Evolutionary conservation across 129 eudicot genomes (phyloP), one percentile per base, ranked within the genome.

Genomic region (Smallanthus sonchifolius): DNA sequence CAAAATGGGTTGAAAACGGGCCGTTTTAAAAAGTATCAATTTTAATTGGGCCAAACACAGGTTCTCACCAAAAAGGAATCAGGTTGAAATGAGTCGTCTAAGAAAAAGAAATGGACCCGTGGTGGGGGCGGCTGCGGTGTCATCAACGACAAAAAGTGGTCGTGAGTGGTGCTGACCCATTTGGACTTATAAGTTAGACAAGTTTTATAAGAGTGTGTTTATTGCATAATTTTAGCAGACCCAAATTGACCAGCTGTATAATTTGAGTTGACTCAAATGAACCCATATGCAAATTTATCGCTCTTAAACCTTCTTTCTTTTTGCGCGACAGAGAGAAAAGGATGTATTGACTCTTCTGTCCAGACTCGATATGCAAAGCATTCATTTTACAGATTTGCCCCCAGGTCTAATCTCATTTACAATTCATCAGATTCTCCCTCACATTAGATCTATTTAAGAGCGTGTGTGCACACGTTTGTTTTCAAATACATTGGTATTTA

Each of bases 291-390:
- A 24, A 13, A 62, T 42, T 55, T 52, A 51, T 40, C 34, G 40
- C 42, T 6, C 63, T 0, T 54, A 17, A 8, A 8, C 51, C 4
- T 35, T 9, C 30, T 35, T 57, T 1, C 24, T 51, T 38, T 40
- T 56, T 17, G 47, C 60, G 28, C 28, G 70, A 45, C 90, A 95
- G 99, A 84, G 84, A 72, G 99, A 95, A 80, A 95, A 85, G 78
- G 96, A 91, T 75, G 97, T 95, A 72, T 73, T 95, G 78, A 96
- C 97, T 78, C 97, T 95, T 69, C 92, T 95, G n/a, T 95, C 97
- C 66, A 85, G 91, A 82, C 87, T 95, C 30, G 99, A 95, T 81
- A 63, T 85, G 75, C 86, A 87, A 81, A 81, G 77, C 75, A 51
- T 87, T 54, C 76, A 75, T 57, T 91, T 88, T 61, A 70, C 87